Percentiles rank a stretch among this genome's conserved stretches.
phyloP scores from a whole-genome alignment of 2,329 filamentous ascomycete species.

The Cadophora malorum region DNA sequence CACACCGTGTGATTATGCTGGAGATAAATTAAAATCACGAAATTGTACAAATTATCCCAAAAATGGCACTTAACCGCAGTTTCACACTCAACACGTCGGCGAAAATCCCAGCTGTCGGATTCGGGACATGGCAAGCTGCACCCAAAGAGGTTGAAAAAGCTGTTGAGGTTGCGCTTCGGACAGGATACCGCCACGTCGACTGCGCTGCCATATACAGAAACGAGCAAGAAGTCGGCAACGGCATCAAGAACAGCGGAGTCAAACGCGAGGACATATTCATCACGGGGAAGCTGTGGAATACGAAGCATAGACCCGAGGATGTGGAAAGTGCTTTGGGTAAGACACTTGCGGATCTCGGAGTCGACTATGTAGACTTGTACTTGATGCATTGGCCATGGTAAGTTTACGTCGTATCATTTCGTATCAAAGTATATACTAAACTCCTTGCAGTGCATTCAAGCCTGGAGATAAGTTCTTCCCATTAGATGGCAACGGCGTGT shows the following conservation, averaged over 20 bases:
- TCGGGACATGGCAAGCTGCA: conserved; percentile 53
- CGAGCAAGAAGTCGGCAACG: conserved; percentile 46
- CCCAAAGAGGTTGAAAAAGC: conserved; percentile 49
- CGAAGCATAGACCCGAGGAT: conserved; percentile 24
- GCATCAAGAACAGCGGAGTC: conserved; percentile 47
- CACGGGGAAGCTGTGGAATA: conserved; percentile 61
- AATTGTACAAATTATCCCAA: neutral
- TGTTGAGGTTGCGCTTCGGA: conserved; percentile 57
- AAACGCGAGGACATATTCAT: conserved; percentile 50
- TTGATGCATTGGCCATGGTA: conserved; percentile 64
- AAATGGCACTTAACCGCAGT: neutral
- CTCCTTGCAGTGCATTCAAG: conserved; percentile 22
- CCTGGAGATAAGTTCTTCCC: conserved; percentile 26
- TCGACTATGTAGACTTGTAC: conserved; percentile 78
- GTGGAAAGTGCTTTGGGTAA: conserved; percentile 72
- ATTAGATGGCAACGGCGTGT: conserved; percentile 26
- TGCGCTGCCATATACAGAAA: conserved; percentile 23
- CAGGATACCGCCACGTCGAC: conserved; percentile 22
- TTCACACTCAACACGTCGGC: conserved; percentile 44
- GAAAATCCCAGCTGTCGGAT: conserved; percentile 49
- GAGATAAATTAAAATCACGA: no score
- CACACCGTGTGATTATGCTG: no score
- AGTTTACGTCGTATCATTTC: neutral
- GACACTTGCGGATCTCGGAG: conserved; percentile 71
- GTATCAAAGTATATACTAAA: neutral